A percentile compares a stretch with the other conserved stretches of the same genome.
These are phyloP conservation scores for Gliomastix tumulicola DNA, from an alignment of 2,329 filamentous ascomycete species.

Conservation along the genomic window DNA sequence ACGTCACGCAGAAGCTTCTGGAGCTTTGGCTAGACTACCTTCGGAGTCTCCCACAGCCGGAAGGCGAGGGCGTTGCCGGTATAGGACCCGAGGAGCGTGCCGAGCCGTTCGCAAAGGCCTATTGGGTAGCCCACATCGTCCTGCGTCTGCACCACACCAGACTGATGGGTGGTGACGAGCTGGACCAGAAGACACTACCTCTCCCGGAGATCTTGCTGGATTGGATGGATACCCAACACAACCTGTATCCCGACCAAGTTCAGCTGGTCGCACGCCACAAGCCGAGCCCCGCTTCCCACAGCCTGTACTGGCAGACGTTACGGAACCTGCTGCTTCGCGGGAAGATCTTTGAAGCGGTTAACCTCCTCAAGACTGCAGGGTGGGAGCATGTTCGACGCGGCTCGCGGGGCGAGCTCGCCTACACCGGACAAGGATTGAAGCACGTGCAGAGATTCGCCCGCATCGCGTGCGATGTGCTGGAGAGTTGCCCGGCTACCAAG, in stretches of 20 bases:
- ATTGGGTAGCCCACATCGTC: slow-evolving; percentile 70
- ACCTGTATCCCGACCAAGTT: slow-evolving; percentile 62
- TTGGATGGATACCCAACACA: slow-evolving; percentile 70
- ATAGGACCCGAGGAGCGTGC: slow-evolving; percentile 60
- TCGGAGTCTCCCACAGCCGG: slow-evolving; percentile 14
- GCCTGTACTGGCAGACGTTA: slow-evolving; percentile 80
- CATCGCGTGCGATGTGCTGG: slow-evolving; percentile 61
- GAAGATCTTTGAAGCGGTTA: slow-evolving; percentile 58
- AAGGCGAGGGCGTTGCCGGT: slow-evolving; percentile 48
- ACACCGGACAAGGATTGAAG: slow-evolving; percentile 67
- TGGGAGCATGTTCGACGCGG: slow-evolving; percentile 72
- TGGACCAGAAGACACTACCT: slow-evolving; percentile 37
- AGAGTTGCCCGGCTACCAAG: slow-evolving; percentile 62
- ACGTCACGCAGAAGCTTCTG: slow-evolving; percentile 42
- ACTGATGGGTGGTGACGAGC: slow-evolving; percentile 22
- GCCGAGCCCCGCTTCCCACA: slow-evolving; percentile 70
- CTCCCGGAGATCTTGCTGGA: slow-evolving; percentile 74
- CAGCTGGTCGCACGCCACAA: slow-evolving; percentile 54
- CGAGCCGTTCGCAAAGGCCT: slow-evolving; percentile 65
- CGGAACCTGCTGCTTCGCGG: slow-evolving; percentile 70
- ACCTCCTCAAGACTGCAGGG: slow-evolving; percentile 65
- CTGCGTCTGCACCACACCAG: slow-evolving; percentile 70
- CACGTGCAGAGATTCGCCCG: slow-evolving; percentile 69
- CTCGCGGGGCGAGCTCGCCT: slow-evolving; percentile 57
- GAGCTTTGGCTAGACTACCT: slow-evolving; percentile 50